phyloP scores from a whole-genome alignment of 2,329 filamentous ascomycete species.

The Thelonectria blattea region DNA sequence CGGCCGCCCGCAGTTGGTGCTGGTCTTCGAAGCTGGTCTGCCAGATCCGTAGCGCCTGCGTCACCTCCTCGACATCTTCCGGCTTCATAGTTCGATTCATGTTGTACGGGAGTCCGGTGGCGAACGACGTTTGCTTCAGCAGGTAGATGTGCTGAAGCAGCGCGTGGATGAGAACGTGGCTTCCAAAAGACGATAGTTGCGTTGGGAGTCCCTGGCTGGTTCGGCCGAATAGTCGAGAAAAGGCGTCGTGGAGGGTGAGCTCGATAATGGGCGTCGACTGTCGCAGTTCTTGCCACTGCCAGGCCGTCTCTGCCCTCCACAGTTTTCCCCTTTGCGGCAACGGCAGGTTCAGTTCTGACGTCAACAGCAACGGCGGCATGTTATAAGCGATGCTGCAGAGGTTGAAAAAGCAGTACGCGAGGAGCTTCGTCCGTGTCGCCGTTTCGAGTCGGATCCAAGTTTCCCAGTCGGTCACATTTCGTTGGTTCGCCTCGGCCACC shows the following conservation, averaged over 20 bases:
- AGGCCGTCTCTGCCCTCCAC: constrained; percentile 62
- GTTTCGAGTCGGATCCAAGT: constrained; percentile 65
- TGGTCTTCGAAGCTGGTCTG: constrained; percentile 64
- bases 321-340: constrained; percentile 61
- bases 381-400: constrained; percentile 68
- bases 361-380: constrained; percentile 63
- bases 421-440: constrained; percentile 63
- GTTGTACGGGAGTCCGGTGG: constrained; percentile 55
- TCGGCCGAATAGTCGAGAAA: constrained; percentile 61
- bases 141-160: constrained; percentile 76
- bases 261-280: constrained; percentile 58
- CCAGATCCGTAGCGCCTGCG: constrained; percentile 63
- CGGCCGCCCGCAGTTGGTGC: constrained; percentile 57
- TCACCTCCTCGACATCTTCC: constrained; percentile 63
- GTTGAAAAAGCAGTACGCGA: constrained; percentile 68
- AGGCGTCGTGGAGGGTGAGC: constrained; percentile 62
- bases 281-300: constrained; percentile 66
- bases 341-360: constrained; percentile 62
- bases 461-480: constrained; percentile 59
- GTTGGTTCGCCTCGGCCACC: constrained; percentile 54
- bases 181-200: constrained; percentile 66
- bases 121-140: constrained; percentile 66
- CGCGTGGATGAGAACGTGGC: constrained; percentile 75
- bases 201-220: constrained; percentile 54
- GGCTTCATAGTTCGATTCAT: constrained; percentile 56